Base-by-base conservation (phyloP, 129 eudicot genomes). In the Escallonia herrerae region DNA sequence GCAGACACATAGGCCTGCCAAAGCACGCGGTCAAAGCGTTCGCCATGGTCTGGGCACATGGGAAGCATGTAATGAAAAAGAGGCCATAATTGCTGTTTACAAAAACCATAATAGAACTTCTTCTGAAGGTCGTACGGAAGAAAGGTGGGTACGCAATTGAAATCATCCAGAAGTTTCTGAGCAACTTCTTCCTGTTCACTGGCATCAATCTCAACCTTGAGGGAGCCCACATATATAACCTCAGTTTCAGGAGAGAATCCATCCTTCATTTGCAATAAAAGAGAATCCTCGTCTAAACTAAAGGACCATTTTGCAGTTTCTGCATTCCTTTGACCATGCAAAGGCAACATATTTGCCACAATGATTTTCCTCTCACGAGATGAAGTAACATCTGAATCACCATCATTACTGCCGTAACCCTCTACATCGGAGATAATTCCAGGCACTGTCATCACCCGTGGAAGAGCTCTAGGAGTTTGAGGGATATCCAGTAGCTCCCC, bases 21-120 rank as follows among this genome's bases (percentile, higher is more conserved):
- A 3, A 84, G 83, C 14, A 51, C 76, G 3, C 85, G 80, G 68
- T 90, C 95, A 80, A 80, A 87, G 4, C 95, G 89, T 42, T 84
- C 95, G 51, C 87, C 84, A 37, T 90, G 90, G 49, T 84, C 89
- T 0, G 82, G 74, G 59, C 87, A 82, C 90, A 90, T 82, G 13
- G 97, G 97, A 39, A 90, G 90, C 97, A 90, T 90, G 82, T 90
- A 90, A 72, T 90, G 97, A 40, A 90, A 90, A 39, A 86, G 81
- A 15, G 97, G 90, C 97, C 97, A 90, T 2, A 90, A 74, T 58
- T 90, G 83, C 54, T 90, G 97, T 71, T 90, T 90, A 66, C 97
- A 90, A 64, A 84, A 90, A 45, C 97, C 97, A 42, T 79, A 77
- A 84, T 90, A 90, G 64, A 63, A 90, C 62, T 80, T 87, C 67